phyloP scores from a whole-genome alignment of 257 asterid species.

The Solanum tacnaense region DNA sequence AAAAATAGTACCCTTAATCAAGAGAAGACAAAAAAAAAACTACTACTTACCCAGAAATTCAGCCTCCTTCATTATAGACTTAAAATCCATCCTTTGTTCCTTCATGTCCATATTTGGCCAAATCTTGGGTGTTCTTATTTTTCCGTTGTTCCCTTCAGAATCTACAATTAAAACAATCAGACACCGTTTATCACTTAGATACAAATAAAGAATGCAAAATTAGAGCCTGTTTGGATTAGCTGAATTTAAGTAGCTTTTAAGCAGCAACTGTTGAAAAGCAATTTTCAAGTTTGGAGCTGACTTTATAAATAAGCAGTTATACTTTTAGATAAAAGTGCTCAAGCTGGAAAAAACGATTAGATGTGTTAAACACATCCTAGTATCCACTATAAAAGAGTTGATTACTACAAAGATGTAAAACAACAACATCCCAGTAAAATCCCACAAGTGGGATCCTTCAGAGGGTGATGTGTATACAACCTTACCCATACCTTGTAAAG shows the following conservation, averaged over 20 bases:
- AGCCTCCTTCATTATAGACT: constrained; percentile 50
- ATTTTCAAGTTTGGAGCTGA: background rate
- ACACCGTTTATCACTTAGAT: background rate
- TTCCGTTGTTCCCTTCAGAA: background rate
- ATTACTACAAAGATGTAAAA: background rate
- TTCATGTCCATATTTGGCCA: constrained; percentile 9
- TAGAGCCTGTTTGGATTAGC: background rate
- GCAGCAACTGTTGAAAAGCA: background rate
- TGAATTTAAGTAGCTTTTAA: background rate
- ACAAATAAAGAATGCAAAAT: background rate
- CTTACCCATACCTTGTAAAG: background rate
- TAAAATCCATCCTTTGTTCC: constrained; percentile 33
- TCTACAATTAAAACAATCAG: background rate
- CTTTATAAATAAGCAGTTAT: background rate
- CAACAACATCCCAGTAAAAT: background rate
- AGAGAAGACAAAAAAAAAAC: background rate
- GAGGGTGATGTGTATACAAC: background rate
- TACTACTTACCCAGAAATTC: constrained; percentile 36
- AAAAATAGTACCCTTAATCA: background rate
- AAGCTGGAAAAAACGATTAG: background rate
- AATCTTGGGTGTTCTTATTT: background rate
- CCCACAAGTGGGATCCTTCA: background rate
- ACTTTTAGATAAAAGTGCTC: background rate
- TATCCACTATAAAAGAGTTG: background rate
- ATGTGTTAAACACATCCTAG: background rate